Percentiles rank a stretch among this genome's conserved stretches.
These are phyloP conservation scores for Aspergillus sp. DNA, from an alignment of 2,329 filamentous ascomycete species.

Conservation along the genomic window DNA sequence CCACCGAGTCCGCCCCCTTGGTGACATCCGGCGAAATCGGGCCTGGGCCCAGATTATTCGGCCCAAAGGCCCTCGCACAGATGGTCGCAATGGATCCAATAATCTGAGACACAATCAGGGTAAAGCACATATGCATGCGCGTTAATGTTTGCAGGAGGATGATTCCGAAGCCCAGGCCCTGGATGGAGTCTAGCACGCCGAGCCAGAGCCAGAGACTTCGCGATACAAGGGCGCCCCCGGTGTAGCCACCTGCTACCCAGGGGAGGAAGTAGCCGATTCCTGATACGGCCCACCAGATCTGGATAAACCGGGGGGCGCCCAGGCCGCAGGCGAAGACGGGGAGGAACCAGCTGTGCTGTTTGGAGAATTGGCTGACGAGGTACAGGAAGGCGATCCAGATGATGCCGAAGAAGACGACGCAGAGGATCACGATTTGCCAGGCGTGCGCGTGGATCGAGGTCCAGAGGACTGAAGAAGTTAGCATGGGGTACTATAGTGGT, in stretches of 20 bases:
- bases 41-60: constrained; percentile 61
- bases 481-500: too few species aligned
- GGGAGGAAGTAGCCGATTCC: constrained; percentile 62
- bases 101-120: constrained; percentile 60
- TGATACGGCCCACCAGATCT: constrained; percentile 66
- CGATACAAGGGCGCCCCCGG: constrained; percentile 56
- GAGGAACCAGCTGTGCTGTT: constrained; percentile 64
- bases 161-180: constrained; percentile 68
- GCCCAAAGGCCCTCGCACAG: constrained; percentile 59
- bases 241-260: constrained; percentile 55
- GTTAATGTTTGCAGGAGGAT: constrained; percentile 66
- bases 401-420: constrained; percentile 49
- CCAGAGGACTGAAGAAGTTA: constrained; percentile 56
- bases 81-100: constrained; percentile 64
- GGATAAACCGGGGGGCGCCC: constrained; percentile 64
- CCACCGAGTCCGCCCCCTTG: constrained; percentile 46
- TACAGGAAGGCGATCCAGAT: constrained; percentile 52
- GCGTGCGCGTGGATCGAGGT: constrained; percentile 45
- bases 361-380: constrained; percentile 57
- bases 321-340: constrained; percentile 68
- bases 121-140: constrained; percentile 63
- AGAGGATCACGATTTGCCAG: constrained; percentile 58
- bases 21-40: constrained; percentile 64
- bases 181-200: constrained; percentile 63
- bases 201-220: constrained; percentile 66